phyloP scores from a whole-genome alignment of 805 yeast species.

The Teunomyces pallodes region DNA sequence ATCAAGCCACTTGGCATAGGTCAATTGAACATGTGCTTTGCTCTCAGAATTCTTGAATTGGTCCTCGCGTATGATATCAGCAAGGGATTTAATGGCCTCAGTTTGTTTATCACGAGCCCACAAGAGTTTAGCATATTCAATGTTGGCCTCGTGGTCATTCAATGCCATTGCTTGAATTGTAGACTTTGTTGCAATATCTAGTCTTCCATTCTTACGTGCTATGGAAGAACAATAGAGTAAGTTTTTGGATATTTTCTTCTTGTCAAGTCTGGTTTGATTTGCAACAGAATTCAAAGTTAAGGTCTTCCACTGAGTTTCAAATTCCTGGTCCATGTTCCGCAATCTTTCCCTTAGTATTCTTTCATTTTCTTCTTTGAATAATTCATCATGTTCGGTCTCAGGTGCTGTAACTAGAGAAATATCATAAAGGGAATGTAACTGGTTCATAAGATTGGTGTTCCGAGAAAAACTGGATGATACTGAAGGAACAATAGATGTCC shows the following conservation, averaged over 20 bases:
- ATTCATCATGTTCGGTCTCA: conserved; percentile 9
- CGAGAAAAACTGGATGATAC: conserved; percentile 37
- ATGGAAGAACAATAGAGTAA: conserved; percentile 60
- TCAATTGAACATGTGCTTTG: conserved; percentile 55
- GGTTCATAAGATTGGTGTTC: conserved; percentile 34
- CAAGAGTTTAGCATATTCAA: conserved; percentile 76
- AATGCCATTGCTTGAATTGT: conserved; percentile 57
- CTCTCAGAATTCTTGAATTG: conserved; percentile 15
- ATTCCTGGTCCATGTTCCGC: conserved; percentile 40
- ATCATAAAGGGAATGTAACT: conserved; percentile 37
- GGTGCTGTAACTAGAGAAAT: conserved; percentile 22
- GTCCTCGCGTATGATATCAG: conserved; percentile 33
- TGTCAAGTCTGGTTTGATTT: conserved; percentile 20
- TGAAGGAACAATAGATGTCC: conserved; percentile 49
- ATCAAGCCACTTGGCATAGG: conserved; percentile 87
- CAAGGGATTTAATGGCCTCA: conserved; percentile 71
- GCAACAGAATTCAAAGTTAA: conserved; percentile 59
- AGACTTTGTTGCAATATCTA: conserved; percentile 69
- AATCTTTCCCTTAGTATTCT: conserved; percentile 26
- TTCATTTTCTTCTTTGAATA: conserved; percentile 13
- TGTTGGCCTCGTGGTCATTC: conserved; percentile 47
- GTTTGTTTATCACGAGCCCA: conserved; percentile 91
- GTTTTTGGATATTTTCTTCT: conserved; percentile 43
- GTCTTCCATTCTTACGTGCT: conserved; percentile 64
- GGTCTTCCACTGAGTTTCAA: conserved; percentile 57